These are phyloP conservation scores for Xylariaceae sp. DNA, from an alignment of 2,329 filamentous ascomycete species.

Conservation along the genomic window DNA sequence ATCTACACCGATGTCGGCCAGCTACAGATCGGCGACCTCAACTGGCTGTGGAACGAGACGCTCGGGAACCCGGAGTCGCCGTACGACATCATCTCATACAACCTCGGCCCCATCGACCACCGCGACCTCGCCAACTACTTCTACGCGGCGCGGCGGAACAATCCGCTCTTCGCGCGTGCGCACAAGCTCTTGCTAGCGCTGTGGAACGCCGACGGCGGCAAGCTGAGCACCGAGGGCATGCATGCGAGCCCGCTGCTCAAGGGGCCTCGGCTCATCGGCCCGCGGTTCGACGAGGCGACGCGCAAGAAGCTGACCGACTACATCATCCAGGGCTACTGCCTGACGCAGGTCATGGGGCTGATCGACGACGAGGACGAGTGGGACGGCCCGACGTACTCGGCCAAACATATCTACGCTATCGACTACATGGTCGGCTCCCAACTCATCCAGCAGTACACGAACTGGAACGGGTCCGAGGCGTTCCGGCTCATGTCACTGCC, in stretches of 20 bases:
- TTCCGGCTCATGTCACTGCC: conserved; percentile 57
- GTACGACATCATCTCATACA: conserved; percentile 57
- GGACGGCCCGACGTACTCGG: conserved; percentile 60
- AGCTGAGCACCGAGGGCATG: conserved; percentile 58
- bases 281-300: conserved; percentile 47
- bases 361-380: conserved; percentile 58
- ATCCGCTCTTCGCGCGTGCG: conserved; percentile 54
- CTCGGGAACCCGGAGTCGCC: conserved; percentile 53
- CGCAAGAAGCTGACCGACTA: conserved; percentile 60
- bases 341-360: conserved; percentile 58
- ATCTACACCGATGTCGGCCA: conserved; percentile 65
- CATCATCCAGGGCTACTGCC: conserved; percentile 62
- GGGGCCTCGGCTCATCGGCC: conserved; percentile 49
- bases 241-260: conserved; percentile 54
- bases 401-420: conserved; percentile 56
- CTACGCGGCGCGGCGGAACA: conserved; percentile 46
- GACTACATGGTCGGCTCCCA: conserved; percentile 59
- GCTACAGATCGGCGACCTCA: conserved; percentile 63
- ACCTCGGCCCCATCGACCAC: conserved; percentile 44
- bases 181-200: conserved; percentile 58
- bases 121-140: conserved; percentile 58
- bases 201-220: conserved; percentile 55
- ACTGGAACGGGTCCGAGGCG: conserved; percentile 56
- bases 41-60: conserved; percentile 58
- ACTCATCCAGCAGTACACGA: conserved; percentile 59